phyloP scores from a whole-genome alignment of 202 grass and related monocot genomes.

The Brachypodium distachyon region DNA sequence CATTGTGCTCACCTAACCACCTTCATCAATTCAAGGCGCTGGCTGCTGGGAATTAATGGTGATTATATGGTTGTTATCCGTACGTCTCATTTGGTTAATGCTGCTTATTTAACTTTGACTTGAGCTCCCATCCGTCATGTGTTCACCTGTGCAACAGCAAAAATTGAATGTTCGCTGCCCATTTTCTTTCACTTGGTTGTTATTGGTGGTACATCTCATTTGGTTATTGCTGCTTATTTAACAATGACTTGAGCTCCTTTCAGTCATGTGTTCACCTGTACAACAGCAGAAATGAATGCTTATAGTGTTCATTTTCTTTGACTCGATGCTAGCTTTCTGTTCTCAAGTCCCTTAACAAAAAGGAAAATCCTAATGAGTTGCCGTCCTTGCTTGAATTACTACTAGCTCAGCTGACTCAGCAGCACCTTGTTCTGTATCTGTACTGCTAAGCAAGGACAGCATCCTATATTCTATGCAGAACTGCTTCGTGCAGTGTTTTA shows the following conservation, averaged over 20 bases:
- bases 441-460: slow-evolving; percentile 16
- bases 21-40: not conserved
- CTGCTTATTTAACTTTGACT: slow-evolving; percentile 4
- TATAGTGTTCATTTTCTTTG: not conserved
- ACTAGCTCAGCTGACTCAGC: too few species aligned
- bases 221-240: slow-evolving; percentile 13
- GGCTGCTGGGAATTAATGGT: not conserved
- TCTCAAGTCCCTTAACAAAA: not conserved
- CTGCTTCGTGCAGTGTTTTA: not conserved
- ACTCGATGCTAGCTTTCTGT: not conserved
- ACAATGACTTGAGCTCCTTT: not conserved
- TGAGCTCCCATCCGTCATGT: not conserved
- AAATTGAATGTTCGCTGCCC: slow-evolving; percentile 6
- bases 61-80: not conserved
- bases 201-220: not conserved
- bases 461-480: slow-evolving; percentile 16
- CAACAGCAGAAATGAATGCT: slow-evolving; percentile 8
- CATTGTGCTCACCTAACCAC: slow-evolving; percentile 2
- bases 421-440: slow-evolving; percentile 10
- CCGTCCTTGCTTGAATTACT: not conserved
- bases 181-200: not conserved
- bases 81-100: slow-evolving; percentile 9
- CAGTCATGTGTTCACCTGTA: not conserved
- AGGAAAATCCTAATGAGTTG: not conserved
- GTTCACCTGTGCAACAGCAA: not conserved